phyloP scores from a whole-genome alignment of 2,329 filamentous ascomycete species.

The Penicillium sclerotiorum region DNA sequence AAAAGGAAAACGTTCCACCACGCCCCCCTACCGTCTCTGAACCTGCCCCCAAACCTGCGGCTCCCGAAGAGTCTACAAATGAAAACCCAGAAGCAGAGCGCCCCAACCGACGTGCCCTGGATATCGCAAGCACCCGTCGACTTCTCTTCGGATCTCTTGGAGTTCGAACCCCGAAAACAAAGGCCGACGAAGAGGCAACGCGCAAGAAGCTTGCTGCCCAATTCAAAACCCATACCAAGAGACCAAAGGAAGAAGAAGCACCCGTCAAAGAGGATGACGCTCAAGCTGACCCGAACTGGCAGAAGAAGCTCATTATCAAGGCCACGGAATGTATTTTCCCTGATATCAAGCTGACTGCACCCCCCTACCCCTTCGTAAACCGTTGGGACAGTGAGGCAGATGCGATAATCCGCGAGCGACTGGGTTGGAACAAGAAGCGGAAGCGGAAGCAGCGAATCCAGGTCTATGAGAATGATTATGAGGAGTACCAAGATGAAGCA shows the following conservation, averaged over 20 bases:
- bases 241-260: constrained; percentile 26
- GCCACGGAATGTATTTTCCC: constrained; percentile 85
- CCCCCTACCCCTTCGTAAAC: constrained; percentile 87
- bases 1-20: constrained; percentile 35
- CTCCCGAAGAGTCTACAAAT: constrained; percentile 12
- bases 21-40: constrained; percentile 14
- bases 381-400: constrained; percentile 82
- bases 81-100: constrained; percentile 17
- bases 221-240: constrained; percentile 46
- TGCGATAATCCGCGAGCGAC: constrained; percentile 42
- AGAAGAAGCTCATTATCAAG: constrained; percentile 69
- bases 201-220: constrained; percentile 62
- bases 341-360: constrained; percentile 67
- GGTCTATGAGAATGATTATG: constrained; percentile 44
- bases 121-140: constrained; percentile 65
- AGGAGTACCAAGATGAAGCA: constrained; percentile 46
- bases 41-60: constrained; percentile 10
- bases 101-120: constrained; percentile 48
- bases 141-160: constrained; percentile 74
- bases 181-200: constrained; percentile 67
- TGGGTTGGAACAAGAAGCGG: constrained; percentile 38
- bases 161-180: constrained; percentile 67
- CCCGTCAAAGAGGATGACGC: constrained; percentile 35
- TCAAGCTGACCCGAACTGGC: constrained; percentile 68
- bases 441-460: constrained; percentile 58